Base-by-base conservation (phyloP, 2,329 filamentous ascomycete genomes). In the Metarhizium sp. region DNA sequence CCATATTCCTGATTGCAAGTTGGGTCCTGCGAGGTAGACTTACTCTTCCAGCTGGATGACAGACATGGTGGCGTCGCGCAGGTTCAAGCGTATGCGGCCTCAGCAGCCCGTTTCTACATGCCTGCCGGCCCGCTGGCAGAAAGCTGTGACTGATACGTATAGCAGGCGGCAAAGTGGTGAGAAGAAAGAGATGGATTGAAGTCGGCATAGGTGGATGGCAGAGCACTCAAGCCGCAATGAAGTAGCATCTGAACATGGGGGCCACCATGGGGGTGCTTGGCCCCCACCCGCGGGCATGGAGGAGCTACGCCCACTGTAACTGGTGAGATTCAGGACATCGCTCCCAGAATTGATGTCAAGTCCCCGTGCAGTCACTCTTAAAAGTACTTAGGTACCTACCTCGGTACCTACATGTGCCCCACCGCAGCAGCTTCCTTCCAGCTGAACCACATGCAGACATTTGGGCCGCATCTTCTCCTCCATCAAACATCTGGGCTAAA, bases 41-140 rank as follows among this genome's bases (percentile, higher is more conserved):
- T 63, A 72, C 70, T 72, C 69, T 66, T 72, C 69, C 4, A 71
- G 61, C 56, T 72, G 69, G 51, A 72, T 69, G 57, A 72, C 63
- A 46, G 70, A 72, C 70, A 73, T 71, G 57, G 46, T 60, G 59
- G 46, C 51, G 48, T 51, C 25, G 36, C 32, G 40, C 14, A 5
- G 48, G 18, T 18, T 51, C 53, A 36, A 25, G 8, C 2, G 30
- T 29, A 30, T 18, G 50, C 45, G 32, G 25, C 25, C 25, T 11
- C 32, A 25, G 14, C 47, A 43, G 34, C 34, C 25, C 11, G 42
- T 46, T 55, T 58, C 58, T 61, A 62, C 60, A 61, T 66, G 50
- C 54, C 58, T 58, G n/a, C 50, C 43, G n/a, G 7, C 18, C 25
- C 6, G 20, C 45, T 14, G 25, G 20, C 20, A n/a, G 3, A 30